These are phyloP conservation scores for Hortiboletus rubellus DNA, from an alignment of 1,284 basidiomycete species.

Conservation along the genomic window DNA sequence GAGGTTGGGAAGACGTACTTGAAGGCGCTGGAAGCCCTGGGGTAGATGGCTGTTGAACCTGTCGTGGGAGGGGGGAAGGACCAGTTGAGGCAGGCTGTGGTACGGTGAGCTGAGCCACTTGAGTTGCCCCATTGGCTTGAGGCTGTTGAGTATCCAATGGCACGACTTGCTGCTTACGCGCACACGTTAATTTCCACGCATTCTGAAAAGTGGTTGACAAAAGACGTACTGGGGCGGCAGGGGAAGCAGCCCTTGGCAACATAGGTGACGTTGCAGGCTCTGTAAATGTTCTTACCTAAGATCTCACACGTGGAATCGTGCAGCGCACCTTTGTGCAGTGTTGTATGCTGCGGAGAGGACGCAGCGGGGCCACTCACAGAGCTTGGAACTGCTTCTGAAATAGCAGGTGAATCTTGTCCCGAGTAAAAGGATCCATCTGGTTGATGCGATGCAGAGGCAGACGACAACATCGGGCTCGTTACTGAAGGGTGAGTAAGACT, in stretches of 20 bases:
- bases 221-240: conserved; percentile 39
- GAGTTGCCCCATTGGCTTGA: conserved; percentile 39
- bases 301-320: conserved; percentile 8
- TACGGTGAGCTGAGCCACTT: conserved; percentile 30
- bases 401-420: conserved; percentile 64
- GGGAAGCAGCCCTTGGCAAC: conserved; percentile 39
- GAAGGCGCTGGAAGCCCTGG: conserved; percentile 28
- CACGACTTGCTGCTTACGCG: conserved; percentile 29
- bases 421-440: conserved; percentile 71
- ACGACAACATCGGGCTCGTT: conserved; percentile 76
- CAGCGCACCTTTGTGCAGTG: conserved; percentile 45
- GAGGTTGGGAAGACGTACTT: conserved; percentile 38
- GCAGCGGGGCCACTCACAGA: conserved; percentile 53
- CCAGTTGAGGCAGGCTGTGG: conserved; percentile 34
- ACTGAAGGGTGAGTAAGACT: conserved; percentile 78
- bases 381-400: conserved; percentile 66
- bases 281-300: conserved; percentile 33
- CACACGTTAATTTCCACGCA: conserved; percentile 19
- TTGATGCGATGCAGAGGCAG: conserved; percentile 70
- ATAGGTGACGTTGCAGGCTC: conserved; percentile 43
- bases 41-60: conserved; percentile 50
- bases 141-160: conserved; percentile 34
- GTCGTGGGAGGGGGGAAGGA: conserved; percentile 62
- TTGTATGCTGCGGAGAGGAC: conserved; percentile 53
- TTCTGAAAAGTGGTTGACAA: conserved; percentile 3